Percentiles rank a stretch among this genome's conserved stretches.
phyloP scores from a whole-genome alignment of 1,284 basidiomycete species.

The Ganoderma sp. region DNA sequence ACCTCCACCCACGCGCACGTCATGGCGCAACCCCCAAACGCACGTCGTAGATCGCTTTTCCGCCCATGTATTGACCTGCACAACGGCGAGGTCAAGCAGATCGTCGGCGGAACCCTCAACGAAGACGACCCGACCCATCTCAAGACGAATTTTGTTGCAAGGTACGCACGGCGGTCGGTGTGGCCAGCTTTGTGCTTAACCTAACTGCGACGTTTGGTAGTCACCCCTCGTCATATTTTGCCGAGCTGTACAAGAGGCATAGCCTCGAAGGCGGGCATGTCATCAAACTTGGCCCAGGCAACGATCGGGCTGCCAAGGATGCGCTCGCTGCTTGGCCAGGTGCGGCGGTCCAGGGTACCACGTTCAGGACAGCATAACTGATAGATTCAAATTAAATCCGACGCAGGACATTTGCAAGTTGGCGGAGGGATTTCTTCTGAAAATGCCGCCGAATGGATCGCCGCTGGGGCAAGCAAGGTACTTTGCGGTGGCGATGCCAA shows the following conservation, averaged over 20 bases:
- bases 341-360: slow-evolving; percentile 38
- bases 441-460: slow-evolving; percentile 88
- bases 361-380: neutral
- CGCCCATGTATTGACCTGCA: slow-evolving; percentile 98
- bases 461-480: slow-evolving; percentile 92
- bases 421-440: slow-evolving; percentile 89
- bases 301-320: slow-evolving; percentile 85
- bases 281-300: slow-evolving; percentile 93
- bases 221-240: slow-evolving; percentile 83
- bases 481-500: neutral
- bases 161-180: slow-evolving; percentile 53
- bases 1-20: neutral
- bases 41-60: slow-evolving; percentile 53
- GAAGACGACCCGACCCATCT: slow-evolving; percentile 68
- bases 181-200: too few relatives aligned
- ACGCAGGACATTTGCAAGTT: slow-evolving; percentile 80
- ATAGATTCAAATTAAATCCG: neutral
- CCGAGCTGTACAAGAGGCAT: slow-evolving; percentile 76
- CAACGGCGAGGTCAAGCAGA: slow-evolving; percentile 95
- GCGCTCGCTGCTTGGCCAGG: slow-evolving; percentile 88
- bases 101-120: slow-evolving; percentile 93
- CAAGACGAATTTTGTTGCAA: slow-evolving; percentile 93
- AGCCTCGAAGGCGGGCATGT: slow-evolving; percentile 89
- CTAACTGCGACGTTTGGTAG: slow-evolving; percentile 49
- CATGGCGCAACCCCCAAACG: slow-evolving; percentile 5